Evolutionary conservation across 208 protist genomes (phyloP).

Genomic region (Leishmania amazonensis): DNA sequence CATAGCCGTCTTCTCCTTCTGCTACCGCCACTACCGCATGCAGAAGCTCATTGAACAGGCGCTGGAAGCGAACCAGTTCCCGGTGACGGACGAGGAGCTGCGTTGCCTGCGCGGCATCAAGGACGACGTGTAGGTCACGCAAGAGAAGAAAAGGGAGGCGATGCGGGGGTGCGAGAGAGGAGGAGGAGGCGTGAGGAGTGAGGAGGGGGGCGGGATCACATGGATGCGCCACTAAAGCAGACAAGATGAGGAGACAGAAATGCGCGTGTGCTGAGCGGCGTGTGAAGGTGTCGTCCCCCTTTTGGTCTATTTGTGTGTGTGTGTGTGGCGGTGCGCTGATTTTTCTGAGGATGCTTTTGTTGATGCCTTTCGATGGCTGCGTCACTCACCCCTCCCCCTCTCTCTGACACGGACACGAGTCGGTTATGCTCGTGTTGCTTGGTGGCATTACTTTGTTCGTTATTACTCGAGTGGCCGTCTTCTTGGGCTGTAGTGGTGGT

Average conservation of each 20-base stretch:
- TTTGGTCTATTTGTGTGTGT: too few species aligned
- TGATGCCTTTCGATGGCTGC: neutral
- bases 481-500: neutral
- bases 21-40: conserved; percentile 84
- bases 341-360: neutral
- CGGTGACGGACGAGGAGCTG: conserved; percentile 82
- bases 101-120: conserved; percentile 48
- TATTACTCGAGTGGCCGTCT: neutral
- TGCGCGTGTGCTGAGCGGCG: neutral
- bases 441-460: neutral
- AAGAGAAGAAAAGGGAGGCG: neutral
- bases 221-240: neutral
- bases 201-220: neutral
- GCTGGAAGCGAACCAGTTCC: conserved; percentile 65
- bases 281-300: neutral
- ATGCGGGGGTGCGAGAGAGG: neutral
- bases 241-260: neutral
- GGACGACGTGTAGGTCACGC: conserved; percentile 34
- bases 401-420: neutral
- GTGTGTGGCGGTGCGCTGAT: neutral
- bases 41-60: conserved; percentile 81
- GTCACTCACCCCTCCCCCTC: neutral
- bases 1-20: conserved; percentile 83
- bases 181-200: too few species aligned
- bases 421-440: neutral